Evolutionary conservation across 1,284 basidiomycete species (phyloP).

Genomic region (Fomitopsis pinicola): DNA sequence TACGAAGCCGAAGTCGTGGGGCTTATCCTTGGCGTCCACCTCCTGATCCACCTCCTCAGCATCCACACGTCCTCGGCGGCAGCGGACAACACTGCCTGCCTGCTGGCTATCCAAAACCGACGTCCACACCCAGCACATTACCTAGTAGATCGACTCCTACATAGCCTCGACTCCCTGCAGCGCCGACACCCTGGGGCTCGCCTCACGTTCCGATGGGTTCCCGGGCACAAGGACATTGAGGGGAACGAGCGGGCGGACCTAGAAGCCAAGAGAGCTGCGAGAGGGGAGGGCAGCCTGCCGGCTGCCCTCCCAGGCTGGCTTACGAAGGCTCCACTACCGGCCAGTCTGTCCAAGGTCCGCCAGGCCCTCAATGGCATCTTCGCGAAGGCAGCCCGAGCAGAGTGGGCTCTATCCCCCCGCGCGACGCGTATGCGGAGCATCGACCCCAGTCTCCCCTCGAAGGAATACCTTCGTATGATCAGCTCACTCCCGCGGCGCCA

Average conservation of each 20-base stretch:
- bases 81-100: constrained; percentile 11
- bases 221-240: constrained; percentile 14
- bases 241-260: constrained; percentile 19
- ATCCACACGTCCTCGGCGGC: background rate
- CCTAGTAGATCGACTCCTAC: constrained; percentile 10
- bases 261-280: constrained; percentile 15
- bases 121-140: constrained; percentile 6
- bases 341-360: constrained; percentile 1
- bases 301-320: constrained; percentile 6
- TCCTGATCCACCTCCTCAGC: background rate
- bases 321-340: constrained; percentile 12
- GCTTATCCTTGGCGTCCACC: constrained; percentile 10
- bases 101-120: constrained; percentile 2
- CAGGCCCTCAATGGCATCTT: constrained; percentile 1
- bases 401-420: constrained; percentile 8
- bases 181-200: background rate
- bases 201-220: constrained; percentile 12
- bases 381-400: background rate
- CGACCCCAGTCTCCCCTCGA: constrained; percentile 10
- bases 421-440: background rate
- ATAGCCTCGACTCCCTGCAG: too few species aligned
- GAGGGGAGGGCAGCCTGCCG: background rate
- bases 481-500: constrained; percentile 3
- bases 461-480: background rate
- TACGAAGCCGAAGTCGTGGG: constrained; percentile 29